Conservation (phyloP, 2,329 filamentous ascomycete genomes). For the Trematosphaeria pertusa region DNA sequence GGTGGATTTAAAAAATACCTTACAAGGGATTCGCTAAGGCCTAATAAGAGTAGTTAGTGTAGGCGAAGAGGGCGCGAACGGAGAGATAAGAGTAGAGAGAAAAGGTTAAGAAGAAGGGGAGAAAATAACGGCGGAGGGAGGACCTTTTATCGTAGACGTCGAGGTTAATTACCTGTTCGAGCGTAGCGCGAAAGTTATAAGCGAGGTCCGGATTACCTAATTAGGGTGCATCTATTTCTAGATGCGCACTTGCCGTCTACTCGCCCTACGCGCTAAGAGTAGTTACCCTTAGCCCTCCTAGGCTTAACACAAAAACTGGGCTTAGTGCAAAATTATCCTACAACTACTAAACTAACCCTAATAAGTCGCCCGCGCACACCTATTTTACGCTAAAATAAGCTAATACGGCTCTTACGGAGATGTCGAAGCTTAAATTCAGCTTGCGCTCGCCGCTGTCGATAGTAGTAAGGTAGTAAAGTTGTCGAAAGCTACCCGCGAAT, state of each 20-base stretch:
- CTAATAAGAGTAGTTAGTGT: slow-evolving; percentile 11
- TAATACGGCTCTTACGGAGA: no score
- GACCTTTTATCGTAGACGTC: slow-evolving; percentile 14
- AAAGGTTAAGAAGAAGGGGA: slow-evolving; percentile 7
- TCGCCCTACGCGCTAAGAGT: no score
- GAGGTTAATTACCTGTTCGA: slow-evolving; percentile 12
- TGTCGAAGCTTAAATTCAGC: no score
- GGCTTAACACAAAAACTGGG: no score
- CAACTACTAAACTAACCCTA: no score
- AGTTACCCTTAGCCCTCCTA: no score
- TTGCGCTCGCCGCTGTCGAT: no score
- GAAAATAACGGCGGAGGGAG: slow-evolving; percentile 14
- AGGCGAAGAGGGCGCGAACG: slow-evolving; percentile 4
- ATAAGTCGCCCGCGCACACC: no score
- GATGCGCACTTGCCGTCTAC: slow-evolving; percentile 7
- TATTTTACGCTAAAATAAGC: no score
- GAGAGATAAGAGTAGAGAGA: slow-evolving; percentile 15
- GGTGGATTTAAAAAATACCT: slow-evolving; percentile 17
- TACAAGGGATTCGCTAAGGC: slow-evolving; percentile 13
- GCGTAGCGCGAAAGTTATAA: slow-evolving; percentile 10
- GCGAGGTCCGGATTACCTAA: slow-evolving; percentile 11
- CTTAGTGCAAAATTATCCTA: no score
- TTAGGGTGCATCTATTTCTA: slow-evolving; percentile 8
- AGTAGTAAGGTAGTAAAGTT: no score
- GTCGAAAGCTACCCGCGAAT: no score